These are phyloP conservation scores for Plantago lanceolata DNA, from an alignment of 305 asterid genomes.

Conservation along the genomic window DNA sequence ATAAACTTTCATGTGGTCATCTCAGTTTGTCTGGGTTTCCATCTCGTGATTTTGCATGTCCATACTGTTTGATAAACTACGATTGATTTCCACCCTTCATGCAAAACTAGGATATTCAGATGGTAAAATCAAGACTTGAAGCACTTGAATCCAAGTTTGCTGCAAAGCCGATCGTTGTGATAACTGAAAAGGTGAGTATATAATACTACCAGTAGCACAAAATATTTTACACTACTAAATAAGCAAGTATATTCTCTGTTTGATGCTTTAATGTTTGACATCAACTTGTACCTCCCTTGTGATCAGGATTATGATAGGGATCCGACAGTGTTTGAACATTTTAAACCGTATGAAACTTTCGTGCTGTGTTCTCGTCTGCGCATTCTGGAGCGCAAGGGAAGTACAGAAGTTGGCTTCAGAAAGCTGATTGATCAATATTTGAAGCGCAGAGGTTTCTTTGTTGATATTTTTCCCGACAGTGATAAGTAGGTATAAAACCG, in stretches of 20 bases:
- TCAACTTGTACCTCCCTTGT: slow-evolving; percentile 10
- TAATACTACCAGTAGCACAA: not conserved
- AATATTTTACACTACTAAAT: too few species aligned
- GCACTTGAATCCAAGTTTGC: slow-evolving; percentile 52
- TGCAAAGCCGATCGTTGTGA: slow-evolving; percentile 50
- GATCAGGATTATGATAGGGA: slow-evolving; percentile 78
- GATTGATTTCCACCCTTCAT: slow-evolving; percentile 20
- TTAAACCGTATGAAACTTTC: slow-evolving; percentile 51
- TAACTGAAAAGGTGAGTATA: slow-evolving; percentile 76
- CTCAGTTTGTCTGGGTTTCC: not conserved
- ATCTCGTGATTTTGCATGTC: slow-evolving; percentile 2
- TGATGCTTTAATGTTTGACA: not conserved
- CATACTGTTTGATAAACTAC: not conserved
- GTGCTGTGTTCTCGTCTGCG: slow-evolving; percentile 64
- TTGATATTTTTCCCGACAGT: too few species aligned
- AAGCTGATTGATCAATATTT: slow-evolving; percentile 39
- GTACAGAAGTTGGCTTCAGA: slow-evolving; percentile 49
- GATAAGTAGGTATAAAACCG: too few species aligned
- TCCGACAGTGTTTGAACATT: slow-evolving; percentile 40
- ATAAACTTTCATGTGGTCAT: too few species aligned
- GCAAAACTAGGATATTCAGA: slow-evolving; percentile 49
- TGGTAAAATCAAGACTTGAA: slow-evolving; percentile 48
- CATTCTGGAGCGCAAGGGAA: slow-evolving; percentile 41
- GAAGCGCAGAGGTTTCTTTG: slow-evolving; percentile 18
- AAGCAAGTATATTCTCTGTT: not conserved